phyloP scores from a whole-genome alignment of 148 eudicot species.

The Tetragonia tetragonoides region DNA sequence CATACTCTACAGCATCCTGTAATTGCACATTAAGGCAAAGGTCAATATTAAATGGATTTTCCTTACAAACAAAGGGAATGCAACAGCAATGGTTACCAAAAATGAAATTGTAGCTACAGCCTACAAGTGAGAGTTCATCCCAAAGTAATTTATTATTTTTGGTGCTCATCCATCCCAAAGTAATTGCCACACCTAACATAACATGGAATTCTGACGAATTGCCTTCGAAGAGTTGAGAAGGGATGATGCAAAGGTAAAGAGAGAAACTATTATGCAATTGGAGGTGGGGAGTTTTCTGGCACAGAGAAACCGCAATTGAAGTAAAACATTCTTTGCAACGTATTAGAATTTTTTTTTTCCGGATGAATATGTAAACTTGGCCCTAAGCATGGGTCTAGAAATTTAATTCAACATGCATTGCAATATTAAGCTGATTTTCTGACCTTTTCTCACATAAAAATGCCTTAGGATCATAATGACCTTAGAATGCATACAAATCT shows the following conservation, averaged over 20 bases:
- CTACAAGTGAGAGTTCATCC: neutral
- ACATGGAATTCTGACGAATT: neutral
- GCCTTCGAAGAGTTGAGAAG: neutral
- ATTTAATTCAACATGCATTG: neutral
- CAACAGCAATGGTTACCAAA: neutral
- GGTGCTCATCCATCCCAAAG: neutral
- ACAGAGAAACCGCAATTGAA: neutral
- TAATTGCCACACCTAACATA: neutral
- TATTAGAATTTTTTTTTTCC: neutral
- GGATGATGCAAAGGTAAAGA: neutral
- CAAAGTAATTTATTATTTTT: neutral
- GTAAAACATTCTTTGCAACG: neutral
- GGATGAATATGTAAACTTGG: neutral
- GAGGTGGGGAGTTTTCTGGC: neutral
- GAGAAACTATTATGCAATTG: neutral
- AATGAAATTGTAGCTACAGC: neutral
- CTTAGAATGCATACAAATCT: neutral
- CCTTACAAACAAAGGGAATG: neutral
- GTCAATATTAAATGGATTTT: neutral
- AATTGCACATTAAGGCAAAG: slow-evolving; percentile 10
- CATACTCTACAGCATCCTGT: slow-evolving; percentile 95
- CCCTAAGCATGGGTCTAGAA: neutral
- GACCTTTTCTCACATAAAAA: neutral
- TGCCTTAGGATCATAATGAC: neutral
- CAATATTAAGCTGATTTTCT: neutral